Conservation (phyloP, 1,284 basidiomycete genomes). For the Puccinia coronata region DNA sequence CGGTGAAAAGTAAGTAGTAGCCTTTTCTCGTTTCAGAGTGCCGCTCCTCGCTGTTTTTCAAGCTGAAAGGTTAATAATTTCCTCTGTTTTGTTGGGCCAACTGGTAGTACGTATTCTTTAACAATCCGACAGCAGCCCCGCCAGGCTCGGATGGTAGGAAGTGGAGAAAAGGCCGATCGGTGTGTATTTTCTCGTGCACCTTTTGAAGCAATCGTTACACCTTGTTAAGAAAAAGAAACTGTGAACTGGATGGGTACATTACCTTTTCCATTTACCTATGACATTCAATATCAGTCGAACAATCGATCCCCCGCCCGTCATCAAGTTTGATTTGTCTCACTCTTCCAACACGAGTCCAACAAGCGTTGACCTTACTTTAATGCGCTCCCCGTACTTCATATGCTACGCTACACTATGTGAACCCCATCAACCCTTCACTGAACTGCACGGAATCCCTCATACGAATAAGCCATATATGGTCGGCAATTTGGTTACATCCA, state of each 20-base stretch:
- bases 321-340: slow-evolving; percentile 86
- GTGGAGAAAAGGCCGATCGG: slow-evolving; percentile 73
- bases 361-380: slow-evolving; percentile 53
- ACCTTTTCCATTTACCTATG: background rate
- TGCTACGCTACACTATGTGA: slow-evolving; percentile 76
- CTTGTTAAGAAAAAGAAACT: slow-evolving; percentile 48
- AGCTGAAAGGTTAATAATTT: background rate
- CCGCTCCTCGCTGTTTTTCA: background rate
- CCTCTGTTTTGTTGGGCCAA: background rate
- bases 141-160: slow-evolving; percentile 82
- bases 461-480: slow-evolving; percentile 86
- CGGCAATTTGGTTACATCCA: slow-evolving; percentile 81
- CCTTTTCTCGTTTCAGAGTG: background rate
- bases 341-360: slow-evolving; percentile 58
- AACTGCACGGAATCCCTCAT: slow-evolving; percentile 88
- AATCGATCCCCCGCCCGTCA: slow-evolving; percentile 92
- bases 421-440: slow-evolving; percentile 68
- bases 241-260: background rate
- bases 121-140: slow-evolving; percentile 83
- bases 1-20: background rate
- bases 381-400: slow-evolving; percentile 90
- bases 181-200: slow-evolving; percentile 1
- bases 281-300: slow-evolving; percentile 67
- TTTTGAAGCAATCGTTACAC: background rate
- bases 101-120: slow-evolving; percentile 74